Base-by-base conservation (phyloP, 1,139 yeast genomes). In the Scheffersomyces lignicola region DNA sequence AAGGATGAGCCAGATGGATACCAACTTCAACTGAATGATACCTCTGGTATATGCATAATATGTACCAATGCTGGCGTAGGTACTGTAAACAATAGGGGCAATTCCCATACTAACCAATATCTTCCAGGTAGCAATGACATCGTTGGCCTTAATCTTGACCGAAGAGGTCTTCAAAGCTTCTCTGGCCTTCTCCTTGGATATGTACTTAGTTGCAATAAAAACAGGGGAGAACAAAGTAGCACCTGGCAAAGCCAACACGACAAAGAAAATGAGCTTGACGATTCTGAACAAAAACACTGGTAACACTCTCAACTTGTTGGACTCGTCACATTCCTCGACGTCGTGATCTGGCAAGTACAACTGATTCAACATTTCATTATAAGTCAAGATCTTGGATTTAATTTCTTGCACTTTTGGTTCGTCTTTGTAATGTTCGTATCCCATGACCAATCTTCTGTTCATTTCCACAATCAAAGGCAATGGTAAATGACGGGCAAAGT, bases 51-150 rank as follows among this genome's bases (percentile, higher is more conserved):
- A 65, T 37, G 71, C 63, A 43, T 77, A 56, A 53, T 65, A 69
- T 10, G 87, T 76, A 17, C 87, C 84, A 27, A 86, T 46, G 5
- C 80, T 53, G 0, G 97, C 89, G 59, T 92, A 92, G 41, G 84
- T 69, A 31, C 81, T 77, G 62, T 90, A 92, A 24, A 92, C 67
- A 24, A 88, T 58, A 2, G 98, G 98, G 0, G 97, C 94, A 40
- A 87, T 67, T 6, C 92, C 95, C 78, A 92, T 75, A 24, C 92
- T 81, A 30, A 92, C 90, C 45, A 92, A 69, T 29, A 92, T 81
- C 59, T 92, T 92, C 98, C 98, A 89, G 2, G 97, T 89, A 1
- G 97, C 96, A 40, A 89, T 73, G 18, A 92, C 97, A 58, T 92
- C 98, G 40, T 83, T 82, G 17, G 96, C 98, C 51, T 80, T 79